A percentile compares a stretch with the other conserved stretches of the same genome.
These are phyloP conservation scores for Paecilomyces sp. DNA, from an alignment of 2,329 filamentous ascomycete genomes.

Conservation along the genomic window DNA sequence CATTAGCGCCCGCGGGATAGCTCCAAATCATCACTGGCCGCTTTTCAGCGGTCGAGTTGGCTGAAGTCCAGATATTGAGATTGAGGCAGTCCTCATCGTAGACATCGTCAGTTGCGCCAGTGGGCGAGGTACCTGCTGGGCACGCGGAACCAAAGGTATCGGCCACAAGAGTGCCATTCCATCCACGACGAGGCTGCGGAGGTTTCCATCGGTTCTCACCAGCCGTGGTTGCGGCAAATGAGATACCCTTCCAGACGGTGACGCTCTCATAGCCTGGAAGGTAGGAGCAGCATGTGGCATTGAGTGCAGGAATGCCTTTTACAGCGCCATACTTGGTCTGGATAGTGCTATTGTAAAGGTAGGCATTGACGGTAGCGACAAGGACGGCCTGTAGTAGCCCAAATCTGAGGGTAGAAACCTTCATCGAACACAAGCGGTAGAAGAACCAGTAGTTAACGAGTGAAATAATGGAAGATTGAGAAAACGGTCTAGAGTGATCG, in stretches of 20 bases:
- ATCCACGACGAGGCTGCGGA: neutral
- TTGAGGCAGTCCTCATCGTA: neutral
- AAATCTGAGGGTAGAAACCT: neutral
- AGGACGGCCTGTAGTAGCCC: neutral
- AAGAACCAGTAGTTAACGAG: neutral
- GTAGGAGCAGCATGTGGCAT: neutral
- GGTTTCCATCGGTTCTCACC: neutral
- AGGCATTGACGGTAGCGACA: neutral
- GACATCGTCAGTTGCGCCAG: neutral
- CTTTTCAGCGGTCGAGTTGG: neutral
- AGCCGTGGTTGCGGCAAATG: neutral
- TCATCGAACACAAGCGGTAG: neutral
- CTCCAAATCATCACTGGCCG: constrained; percentile 1
- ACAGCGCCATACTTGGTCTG: neutral
- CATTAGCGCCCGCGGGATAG: neutral
- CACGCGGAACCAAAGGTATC: neutral
- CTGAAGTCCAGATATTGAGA: neutral
- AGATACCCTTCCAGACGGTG: neutral
- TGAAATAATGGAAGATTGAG: neutral
- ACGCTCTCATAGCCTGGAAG: neutral
- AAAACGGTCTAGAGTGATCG: neutral
- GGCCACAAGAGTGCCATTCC: neutral
- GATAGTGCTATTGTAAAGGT: neutral
- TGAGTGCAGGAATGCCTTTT: neutral
- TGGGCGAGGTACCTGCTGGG: neutral